Base-by-base conservation (phyloP, 164 flowering plant genomes). In the grape (Vitis vinifera) region DNA sequence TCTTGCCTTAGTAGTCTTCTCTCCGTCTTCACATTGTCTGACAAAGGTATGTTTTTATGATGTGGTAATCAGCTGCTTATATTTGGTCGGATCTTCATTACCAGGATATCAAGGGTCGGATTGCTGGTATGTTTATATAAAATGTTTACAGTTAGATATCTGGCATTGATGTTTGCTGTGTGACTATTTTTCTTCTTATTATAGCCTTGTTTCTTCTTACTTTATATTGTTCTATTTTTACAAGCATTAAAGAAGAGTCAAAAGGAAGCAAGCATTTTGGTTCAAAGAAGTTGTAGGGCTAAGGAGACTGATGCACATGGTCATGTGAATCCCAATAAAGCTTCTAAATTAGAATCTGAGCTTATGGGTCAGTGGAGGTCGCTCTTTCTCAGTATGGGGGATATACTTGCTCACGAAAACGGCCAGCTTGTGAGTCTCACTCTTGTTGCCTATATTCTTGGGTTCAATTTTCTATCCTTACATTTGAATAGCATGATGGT, bases 1-100 rank as follows among this genome's bases (percentile, higher is more conserved):
- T 62, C 10, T 73, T 71, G 6, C 5, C 19, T 4, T 60, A 64
- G 53, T 58, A 62, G 4, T 6, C 53, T 12, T 71, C 57, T 30
- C 12, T 3, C 7, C 12, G 66, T 62, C 27, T 23, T 23, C 27
- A 23, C 27, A 23, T 23, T 23, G 27, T 23, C 27, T 68, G 47
- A 61, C n/a, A 49, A 17, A 55, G n/a, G 16, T 44, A 19, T 49
- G 30, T 9, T 66, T 67, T 56, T 65, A 61, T 62, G 30, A 71
- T 71, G 15, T 81, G 72, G 13, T 60, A 16, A 56, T 69, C 88
- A 94, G 99, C 97, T 84, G 87, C 88, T 68, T 84, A 83, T 74
- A 85, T 92, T 17, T 91, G 87, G 97, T 82, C 94, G 17, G 97
- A 94, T 80, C 91, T 92, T 55, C 88, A 92, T 68, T 91, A 85